Conservation (phyloP, 2,329 filamentous ascomycete species). For the Microcyclosporella mali region DNA sequence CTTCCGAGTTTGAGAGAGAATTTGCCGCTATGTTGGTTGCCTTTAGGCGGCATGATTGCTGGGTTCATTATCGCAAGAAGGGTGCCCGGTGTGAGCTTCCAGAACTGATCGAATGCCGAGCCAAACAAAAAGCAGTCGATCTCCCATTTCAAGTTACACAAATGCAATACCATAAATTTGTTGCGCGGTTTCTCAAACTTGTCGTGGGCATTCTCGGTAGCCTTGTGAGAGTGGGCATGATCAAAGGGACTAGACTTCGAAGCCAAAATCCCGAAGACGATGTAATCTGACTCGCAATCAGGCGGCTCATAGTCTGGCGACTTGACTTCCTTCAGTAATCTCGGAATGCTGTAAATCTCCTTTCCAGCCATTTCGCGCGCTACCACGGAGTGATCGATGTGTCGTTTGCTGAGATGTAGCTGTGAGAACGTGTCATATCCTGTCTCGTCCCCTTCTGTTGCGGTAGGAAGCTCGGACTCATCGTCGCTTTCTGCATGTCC, state of each 20-base stretch:
- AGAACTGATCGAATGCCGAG: conserved; percentile 83
- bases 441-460: conserved; percentile 29
- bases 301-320: conserved; percentile 72
- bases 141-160: conserved; percentile 86
- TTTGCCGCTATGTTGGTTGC: conserved; percentile 67
- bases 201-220: conserved; percentile 43
- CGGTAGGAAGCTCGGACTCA: conserved; percentile 12
- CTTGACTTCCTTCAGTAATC: conserved; percentile 74
- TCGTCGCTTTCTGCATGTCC: conserved; percentile 15
- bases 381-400: conserved; percentile 74
- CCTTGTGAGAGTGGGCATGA: conserved; percentile 44
- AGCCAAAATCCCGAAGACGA: conserved; percentile 81
- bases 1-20: conserved; percentile 83
- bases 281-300: conserved; percentile 80
- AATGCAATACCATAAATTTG: conserved; percentile 87
- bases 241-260: conserved; percentile 77
- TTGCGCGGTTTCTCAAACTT: conserved; percentile 50
- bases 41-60: conserved; percentile 78
- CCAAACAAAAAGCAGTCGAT: conserved; percentile 89
- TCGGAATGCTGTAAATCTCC: conserved; percentile 69
- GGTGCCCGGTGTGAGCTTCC: conserved; percentile 88
- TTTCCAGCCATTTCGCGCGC: conserved; percentile 73
- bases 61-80: conserved; percentile 90
- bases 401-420: conserved; percentile 73
- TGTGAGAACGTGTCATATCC: conserved; percentile 82